These are phyloP conservation scores for Trametes sp. DNA, from an alignment of 1,284 basidiomycete genomes.

Conservation along the genomic window DNA sequence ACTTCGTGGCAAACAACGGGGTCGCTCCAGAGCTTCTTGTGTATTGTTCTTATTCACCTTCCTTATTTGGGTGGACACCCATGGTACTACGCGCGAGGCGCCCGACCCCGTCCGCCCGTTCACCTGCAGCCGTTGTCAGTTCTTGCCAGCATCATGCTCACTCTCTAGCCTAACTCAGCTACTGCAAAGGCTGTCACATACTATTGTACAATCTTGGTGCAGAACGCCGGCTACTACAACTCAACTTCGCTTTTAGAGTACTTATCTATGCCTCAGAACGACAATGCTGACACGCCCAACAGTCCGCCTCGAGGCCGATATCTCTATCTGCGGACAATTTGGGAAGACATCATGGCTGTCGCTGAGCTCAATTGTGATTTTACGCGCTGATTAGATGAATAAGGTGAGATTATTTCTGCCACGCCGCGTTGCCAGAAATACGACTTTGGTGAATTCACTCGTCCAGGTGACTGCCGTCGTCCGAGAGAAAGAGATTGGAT, in stretches of 20 bases:
- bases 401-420: not conserved
- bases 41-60: slow-evolving; percentile 9
- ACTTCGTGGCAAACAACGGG: not conserved
- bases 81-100: not conserved
- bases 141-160: too few relatives aligned
- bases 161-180: too few relatives aligned
- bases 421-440: not conserved
- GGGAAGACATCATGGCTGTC: slow-evolving; percentile 23
- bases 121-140: too few relatives aligned
- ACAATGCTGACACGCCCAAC: not conserved
- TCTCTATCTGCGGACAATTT: slow-evolving; percentile 20
- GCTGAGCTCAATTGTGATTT: slow-evolving; percentile 9
- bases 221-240: too few relatives aligned
- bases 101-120: not conserved
- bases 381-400: not conserved
- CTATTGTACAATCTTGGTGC: too few relatives aligned
- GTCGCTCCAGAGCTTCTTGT: slow-evolving; percentile 1
- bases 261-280: not conserved
- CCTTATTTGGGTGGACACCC: slow-evolving; percentile 1
- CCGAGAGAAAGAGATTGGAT: not conserved
- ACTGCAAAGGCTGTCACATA: too few relatives aligned
- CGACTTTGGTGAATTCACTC: too few relatives aligned
- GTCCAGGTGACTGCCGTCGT: too few relatives aligned
- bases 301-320: slow-evolving; percentile 33
- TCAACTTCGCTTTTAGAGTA: too few relatives aligned